Evolutionary conservation across 495 filamentous ascomycete genomes (phyloP), one percentile per base, ranked within the genome.

Genomic region (Neurospora sp.): DNA sequence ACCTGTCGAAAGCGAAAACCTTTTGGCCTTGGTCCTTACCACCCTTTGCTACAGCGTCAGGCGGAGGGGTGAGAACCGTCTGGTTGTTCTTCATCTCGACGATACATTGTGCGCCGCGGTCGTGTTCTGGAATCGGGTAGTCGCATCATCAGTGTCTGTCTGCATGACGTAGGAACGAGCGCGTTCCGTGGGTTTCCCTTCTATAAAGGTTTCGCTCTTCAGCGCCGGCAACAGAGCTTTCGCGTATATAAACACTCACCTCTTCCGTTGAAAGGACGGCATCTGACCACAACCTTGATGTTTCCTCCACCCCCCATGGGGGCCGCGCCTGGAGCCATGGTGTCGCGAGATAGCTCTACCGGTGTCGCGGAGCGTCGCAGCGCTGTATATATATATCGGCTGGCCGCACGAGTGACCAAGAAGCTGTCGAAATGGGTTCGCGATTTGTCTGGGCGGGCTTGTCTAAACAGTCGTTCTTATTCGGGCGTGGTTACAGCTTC

Each of bases 281-380:
- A 88, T 84, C 96, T 89, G 85, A 99, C 96, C 87, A 99, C 96
- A 85, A 99, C 96, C 92, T 98, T 99, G 82, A 99, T 99, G 81
- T 99, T 99, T 83, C 96, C 96, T 83, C 96, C 96, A 82, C 92
- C 74, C 71, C 78, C 78, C 23, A 75, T 69, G 73, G 78, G 74
- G 69, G 72, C 69, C 70, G 74, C 92, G 74, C 85, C 88, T 81
- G 91, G 89, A 83, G 91, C 88, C 92, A 94, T 94, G 82, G 73
- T 80, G 23, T 75, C 74, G 42, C 71, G 44, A 35, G 39, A 62
- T 39, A 16, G 54, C 54, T 62, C 54, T 31, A 9, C 27, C 54
- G 54, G 27, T 62, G 1, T 18, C 23, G 48, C 48, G 11, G 12
- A 31, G 48, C 12, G 48, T 59, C 48, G 11, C 23, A 59, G 23